Evolutionary conservation across 1,139 yeast species (phyloP).

Genomic region (Protomyces inouyei): DNA sequence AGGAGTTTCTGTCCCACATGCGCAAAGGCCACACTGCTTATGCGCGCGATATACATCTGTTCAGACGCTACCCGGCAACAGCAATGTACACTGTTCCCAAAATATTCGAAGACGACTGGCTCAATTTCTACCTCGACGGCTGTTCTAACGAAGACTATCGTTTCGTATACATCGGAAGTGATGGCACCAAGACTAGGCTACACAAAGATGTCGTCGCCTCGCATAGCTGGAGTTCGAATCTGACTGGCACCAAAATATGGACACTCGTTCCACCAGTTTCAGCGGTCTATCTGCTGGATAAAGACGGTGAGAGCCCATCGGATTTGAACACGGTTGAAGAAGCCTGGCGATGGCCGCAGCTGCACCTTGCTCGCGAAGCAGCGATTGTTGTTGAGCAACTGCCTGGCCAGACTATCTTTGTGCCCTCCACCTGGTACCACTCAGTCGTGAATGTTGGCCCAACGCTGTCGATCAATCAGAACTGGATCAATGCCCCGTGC

Average conservation of each 20-base stretch:
- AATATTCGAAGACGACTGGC: conserved; percentile 27
- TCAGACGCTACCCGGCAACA: conserved; percentile 1
- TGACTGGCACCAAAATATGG: conserved; percentile 29
- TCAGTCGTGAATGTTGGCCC: conserved; percentile 25
- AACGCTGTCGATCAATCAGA: conserved; percentile 27
- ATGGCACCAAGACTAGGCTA: conserved; percentile 17
- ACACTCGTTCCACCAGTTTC: conserved; percentile 23
- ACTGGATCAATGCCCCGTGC: conserved; percentile 28
- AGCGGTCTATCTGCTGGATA: not conserved
- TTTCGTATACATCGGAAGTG: conserved; percentile 25
- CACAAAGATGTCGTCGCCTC: conserved; percentile 29
- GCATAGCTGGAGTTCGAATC: conserved; percentile 23
- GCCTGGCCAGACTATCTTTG: conserved; percentile 29
- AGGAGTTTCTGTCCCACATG: conserved; percentile 5
- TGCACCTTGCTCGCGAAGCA: conserved; percentile 2
- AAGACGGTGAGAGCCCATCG: conserved; percentile 6
- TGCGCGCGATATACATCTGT: conserved; percentile 23
- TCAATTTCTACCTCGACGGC: conserved; percentile 17
- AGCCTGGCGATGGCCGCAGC: conserved; percentile 6
- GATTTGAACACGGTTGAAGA: conserved; percentile 7
- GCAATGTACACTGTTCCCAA: conserved; percentile 11
- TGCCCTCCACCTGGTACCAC: conserved; percentile 30
- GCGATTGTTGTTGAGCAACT: conserved; percentile 16
- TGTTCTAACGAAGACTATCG: conserved; percentile 21
- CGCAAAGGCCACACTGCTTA: conserved; percentile 1